Conservation (phyloP, 192 early-diverging fungal species). For the Umbelopsis ramanniana region DNA sequence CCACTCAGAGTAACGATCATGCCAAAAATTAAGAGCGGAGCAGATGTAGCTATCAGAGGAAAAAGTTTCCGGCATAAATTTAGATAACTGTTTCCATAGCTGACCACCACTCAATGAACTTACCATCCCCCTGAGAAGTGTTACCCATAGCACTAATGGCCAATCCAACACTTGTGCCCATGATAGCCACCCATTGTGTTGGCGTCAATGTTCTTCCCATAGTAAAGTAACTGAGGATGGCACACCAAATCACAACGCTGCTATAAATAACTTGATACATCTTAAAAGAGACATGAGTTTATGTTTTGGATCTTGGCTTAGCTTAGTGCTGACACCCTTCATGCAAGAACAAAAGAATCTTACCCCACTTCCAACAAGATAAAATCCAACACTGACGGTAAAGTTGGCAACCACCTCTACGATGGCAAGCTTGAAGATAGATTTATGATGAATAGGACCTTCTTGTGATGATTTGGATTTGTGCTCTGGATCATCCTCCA, state of each 20-base stretch:
- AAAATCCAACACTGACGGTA: slow-evolving; percentile 59
- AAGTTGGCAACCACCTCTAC: slow-evolving; percentile 62
- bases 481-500: slow-evolving; percentile 28
- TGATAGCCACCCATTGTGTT: slow-evolving; percentile 57
- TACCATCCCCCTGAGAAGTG: slow-evolving; percentile 11
- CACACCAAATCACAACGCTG: slow-evolving; percentile 68
- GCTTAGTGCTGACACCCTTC: neutral
- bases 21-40: slow-evolving; percentile 48
- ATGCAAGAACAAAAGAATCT: slow-evolving; percentile 12
- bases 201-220: slow-evolving; percentile 50
- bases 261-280: slow-evolving; percentile 69
- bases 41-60: slow-evolving; percentile 9
- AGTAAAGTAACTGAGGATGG: slow-evolving; percentile 59
- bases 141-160: slow-evolving; percentile 56
- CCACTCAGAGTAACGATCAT: slow-evolving; percentile 54
- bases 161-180: slow-evolving; percentile 57
- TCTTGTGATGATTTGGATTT: slow-evolving; percentile 32
- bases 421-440: slow-evolving; percentile 37
- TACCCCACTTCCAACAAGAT: slow-evolving; percentile 64
- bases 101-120: too few relatives aligned
- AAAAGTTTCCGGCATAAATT: neutral
- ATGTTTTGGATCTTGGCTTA: too few relatives aligned
- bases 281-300: slow-evolving; percentile 29
- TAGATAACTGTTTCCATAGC: too few relatives aligned
- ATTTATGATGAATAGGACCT: slow-evolving; percentile 35